phyloP scores from a whole-genome alignment of 1,139 yeast species.

The Arxiozyma bovina region DNA sequence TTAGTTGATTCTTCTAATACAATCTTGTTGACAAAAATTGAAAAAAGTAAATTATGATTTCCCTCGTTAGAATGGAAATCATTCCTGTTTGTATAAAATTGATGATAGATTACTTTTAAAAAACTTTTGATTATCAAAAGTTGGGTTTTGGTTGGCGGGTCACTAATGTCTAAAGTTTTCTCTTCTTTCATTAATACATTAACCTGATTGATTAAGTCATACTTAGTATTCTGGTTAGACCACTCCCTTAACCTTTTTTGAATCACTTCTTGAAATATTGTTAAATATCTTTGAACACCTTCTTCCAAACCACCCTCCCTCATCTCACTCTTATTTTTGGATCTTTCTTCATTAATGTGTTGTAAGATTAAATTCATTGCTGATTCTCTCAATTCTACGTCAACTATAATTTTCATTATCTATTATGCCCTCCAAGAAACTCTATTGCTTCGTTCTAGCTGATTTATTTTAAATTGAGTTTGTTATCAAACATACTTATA shows the following conservation, averaged over 20 bases:
- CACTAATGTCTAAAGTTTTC: slow-evolving; percentile 18
- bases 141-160: slow-evolving; percentile 24
- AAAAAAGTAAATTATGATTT: slow-evolving; percentile 26
- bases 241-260: slow-evolving; percentile 10
- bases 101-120: slow-evolving; percentile 24
- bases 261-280: slow-evolving; percentile 12
- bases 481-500: no score
- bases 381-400: not conserved
- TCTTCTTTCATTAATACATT: slow-evolving; percentile 21
- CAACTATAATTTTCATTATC: not conserved
- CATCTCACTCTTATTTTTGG: not conserved
- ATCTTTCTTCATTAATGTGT: not conserved
- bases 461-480: not conserved
- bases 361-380: not conserved
- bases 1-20: slow-evolving; percentile 12
- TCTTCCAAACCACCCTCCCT: not conserved
- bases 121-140: slow-evolving; percentile 21
- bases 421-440: not conserved
- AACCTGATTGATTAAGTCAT: not conserved
- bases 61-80: not conserved
- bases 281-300: slow-evolving; percentile 8
- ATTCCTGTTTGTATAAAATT: slow-evolving; percentile 5
- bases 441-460: not conserved
- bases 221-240: not conserved
- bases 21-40: slow-evolving; percentile 24